Percentiles rank a stretch among this genome's conserved stretches.
These are phyloP conservation scores for Calophaca sinica DNA, from an alignment of 306 rosid species.

Conservation along the genomic window DNA sequence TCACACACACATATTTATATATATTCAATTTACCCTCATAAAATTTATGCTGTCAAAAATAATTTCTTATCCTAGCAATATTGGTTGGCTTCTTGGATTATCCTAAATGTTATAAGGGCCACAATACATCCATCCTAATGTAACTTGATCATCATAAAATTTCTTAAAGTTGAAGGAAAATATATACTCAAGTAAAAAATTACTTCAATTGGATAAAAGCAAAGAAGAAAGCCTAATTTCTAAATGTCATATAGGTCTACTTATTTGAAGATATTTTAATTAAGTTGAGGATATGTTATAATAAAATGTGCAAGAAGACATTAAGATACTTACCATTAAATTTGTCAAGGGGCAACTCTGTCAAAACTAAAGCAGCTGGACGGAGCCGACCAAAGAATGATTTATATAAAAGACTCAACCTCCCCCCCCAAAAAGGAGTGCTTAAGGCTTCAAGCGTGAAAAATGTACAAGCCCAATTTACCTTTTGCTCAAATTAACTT, in stretches of 20 bases:
- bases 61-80: not conserved
- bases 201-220: conserved; percentile 12
- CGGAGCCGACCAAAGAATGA: not conserved
- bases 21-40: conserved; percentile 2
- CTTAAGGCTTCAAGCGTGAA: not conserved
- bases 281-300: not conserved
- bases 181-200: not conserved
- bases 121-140: not conserved
- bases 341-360: conserved; percentile 17
- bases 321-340: conserved; percentile 24
- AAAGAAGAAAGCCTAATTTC: not conserved
- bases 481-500: not conserved
- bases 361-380: not conserved
- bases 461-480: not conserved
- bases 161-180: not conserved
- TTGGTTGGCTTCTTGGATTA: not conserved
- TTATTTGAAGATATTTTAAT: conserved; percentile 9
- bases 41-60: conserved; percentile 2
- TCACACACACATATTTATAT: not conserved
- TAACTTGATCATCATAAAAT: conserved; percentile 7
- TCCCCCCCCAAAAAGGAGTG: not conserved
- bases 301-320: conserved; percentile 21
- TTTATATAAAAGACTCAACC: not conserved
- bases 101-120: not conserved
- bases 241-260: not conserved